Base-by-base conservation (phyloP, 345 rosid genomes). In the Eucalyptus tenuipes region DNA sequence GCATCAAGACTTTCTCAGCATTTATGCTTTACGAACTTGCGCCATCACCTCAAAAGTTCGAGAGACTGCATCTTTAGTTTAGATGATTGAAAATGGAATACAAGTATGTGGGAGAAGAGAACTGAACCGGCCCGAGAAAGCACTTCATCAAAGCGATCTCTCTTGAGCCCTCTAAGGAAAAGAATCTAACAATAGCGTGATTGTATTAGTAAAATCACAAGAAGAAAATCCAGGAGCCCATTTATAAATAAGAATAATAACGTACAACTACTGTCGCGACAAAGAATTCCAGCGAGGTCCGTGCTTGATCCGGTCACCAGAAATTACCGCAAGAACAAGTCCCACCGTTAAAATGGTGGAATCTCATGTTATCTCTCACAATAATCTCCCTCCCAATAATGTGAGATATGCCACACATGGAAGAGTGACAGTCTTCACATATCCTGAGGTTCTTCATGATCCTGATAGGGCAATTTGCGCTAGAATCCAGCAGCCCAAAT, bases 261-360 rank as follows among this genome's bases (percentile, higher is more conserved):
- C 3, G 10, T 15, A 8, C 22, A 7, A 66, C 40, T 66, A 4
- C 12, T 13, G 8, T 29, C 68, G 12, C 48, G 22, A 14, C 66
- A 87, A 71, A 16, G 31, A 53, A 24, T 47, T 85, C 24, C 59
- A n/a, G 12, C 9, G 6, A 22, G n/a, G 59, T 7, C 10, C 25
- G 66, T 55, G 37, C 40, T 48, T 29, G 12, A 17, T 22, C 22
- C 44, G 45, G 11, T 96, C 94, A 97, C 97, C 97, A 97, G 91
- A 93, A 96, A 88, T 92, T 90, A 87, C 95, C 94, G 87, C 99
- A 96, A 18, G 98, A 95, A 90, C 98, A 97, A 44, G 45, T 88
- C 49, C 99, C 98, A 79, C 87, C 93, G n/a, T 44, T 89, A 90
- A 96, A 97, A 94, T 95, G 97, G 91, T 95, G 99, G 91, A 95